Conservation (phyloP, 2,329 filamentous ascomycete species). For the Pezicula carpinea region DNA sequence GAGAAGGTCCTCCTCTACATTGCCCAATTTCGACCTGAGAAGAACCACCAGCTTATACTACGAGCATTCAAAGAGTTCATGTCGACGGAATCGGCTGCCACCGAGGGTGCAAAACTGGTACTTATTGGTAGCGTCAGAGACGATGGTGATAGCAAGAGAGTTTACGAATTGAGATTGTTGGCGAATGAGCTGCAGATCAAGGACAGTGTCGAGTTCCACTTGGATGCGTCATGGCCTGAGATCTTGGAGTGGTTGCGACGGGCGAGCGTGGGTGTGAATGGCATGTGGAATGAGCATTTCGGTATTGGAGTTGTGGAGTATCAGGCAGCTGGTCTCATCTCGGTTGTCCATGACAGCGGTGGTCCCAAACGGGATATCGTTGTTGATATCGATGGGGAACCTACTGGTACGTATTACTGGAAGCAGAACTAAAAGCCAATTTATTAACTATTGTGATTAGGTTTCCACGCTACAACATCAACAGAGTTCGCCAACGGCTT, state of each 20-base stretch:
- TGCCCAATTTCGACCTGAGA: conserved; percentile 94
- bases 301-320: conserved; percentile 98
- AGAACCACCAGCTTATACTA: conserved; percentile 87
- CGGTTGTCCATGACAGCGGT: conserved; percentile 88
- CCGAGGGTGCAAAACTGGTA: conserved; percentile 61
- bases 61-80: conserved; percentile 78
- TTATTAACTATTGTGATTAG: conserved; percentile 35
- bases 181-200: conserved; percentile 83
- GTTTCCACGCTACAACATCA: conserved; percentile 78
- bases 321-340: conserved; percentile 88
- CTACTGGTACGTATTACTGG: conserved; percentile 56
- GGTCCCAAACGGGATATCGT: conserved; percentile 95
- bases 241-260: conserved; percentile 75
- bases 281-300: conserved; percentile 99
- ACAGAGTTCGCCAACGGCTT: conserved; percentile 79
- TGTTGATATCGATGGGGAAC: conserved; percentile 68
- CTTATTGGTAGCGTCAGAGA: conserved; percentile 92
- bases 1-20: conserved; percentile 81
- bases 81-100: conserved; percentile 47
- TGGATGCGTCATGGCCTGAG: conserved; percentile 84
- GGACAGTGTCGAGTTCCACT: conserved; percentile 79
- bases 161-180: conserved; percentile 83
- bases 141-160: conserved; percentile 70
- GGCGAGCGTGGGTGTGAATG: conserved; percentile 85
- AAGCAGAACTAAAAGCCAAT: neutral